Base-by-base conservation (phyloP, 139 green algal genomes). In the Helicosporidium sp. region DNA sequence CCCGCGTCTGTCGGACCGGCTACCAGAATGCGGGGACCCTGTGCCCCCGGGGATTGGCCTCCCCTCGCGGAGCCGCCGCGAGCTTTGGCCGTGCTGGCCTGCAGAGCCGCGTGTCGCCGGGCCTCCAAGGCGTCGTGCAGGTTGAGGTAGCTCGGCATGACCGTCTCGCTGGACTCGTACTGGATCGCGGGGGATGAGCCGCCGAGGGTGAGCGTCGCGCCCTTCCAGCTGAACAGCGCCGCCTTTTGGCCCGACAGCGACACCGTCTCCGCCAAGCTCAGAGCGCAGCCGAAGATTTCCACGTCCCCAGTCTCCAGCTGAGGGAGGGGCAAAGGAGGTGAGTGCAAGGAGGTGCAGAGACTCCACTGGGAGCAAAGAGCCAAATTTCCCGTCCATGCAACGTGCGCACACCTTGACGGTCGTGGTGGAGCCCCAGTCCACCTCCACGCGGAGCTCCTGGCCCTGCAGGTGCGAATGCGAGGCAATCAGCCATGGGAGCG, bases 1-100 rank as follows among this genome's bases (percentile, higher is more conserved):
- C 78, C 83, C 1, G 66, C 64, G 72, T 94, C 85, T 12, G 67
- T 81, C 6, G 82, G 84, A 1, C 85, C 85, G 8, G 85, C 72
- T 24, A 94, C 48, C 37, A 62, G 60, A 41, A 69, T 25, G 40
- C 15, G 34, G 79, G 43, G 44, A 1, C 75, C 76, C 13, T 50
- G 45, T 3, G 26, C n/a, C 24, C 36, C 45, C 4, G 33, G 22
- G 24, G n/a, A n/a, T n/a, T n/a, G n/a, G n/a, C n/a, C n/a, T n/a
- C n/a, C n/a, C n/a, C n/a, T n/a, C n/a, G n/a, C n/a, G n/a, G n/a
- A n/a, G n/a, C n/a, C n/a, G n/a, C n/a, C n/a, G n/a, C n/a, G n/a
- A n/a, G n/a, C n/a, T n/a, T n/a, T n/a, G n/a, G n/a, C n/a, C n/a
- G n/a, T n/a, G n/a, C n/a, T n/a, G n/a, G n/a, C n/a, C n/a, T n/a